Evolutionary conservation across 2,329 filamentous ascomycete species (phyloP), one percentile per base, ranked within the genome.

Genomic region (Juglanconis oblonga): DNA sequence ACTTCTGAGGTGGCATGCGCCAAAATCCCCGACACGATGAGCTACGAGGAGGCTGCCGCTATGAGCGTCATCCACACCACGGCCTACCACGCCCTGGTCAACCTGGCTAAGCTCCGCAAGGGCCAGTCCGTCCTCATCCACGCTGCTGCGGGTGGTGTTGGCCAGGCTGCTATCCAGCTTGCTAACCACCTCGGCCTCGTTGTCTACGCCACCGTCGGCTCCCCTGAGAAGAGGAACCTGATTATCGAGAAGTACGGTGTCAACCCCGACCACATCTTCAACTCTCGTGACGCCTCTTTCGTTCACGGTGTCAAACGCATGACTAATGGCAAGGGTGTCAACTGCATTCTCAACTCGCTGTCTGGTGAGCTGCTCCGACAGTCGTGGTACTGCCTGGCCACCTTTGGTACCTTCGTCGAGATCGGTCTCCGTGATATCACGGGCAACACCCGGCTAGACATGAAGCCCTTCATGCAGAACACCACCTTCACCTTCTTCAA

Each of bases 371-470:
- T 67, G 1, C 62, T 74, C 0, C 66, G 64, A 2, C 66, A 67
- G 2, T 69, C 57, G 2, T 65, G 64, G 64, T 50, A 59, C 50
- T 62, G 59, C 51, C 45, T 65, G 11, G 64, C 62, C 32, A 56
- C 57, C 17, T 62, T 62, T 10, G 64, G 64, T 6, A 60, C 48
- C 24, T 58, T 65, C 13, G 52, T 65, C 6, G 64, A 65, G 49
- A 59, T 65, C 14, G 64, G 64, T 6, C 61, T 62, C 9, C 62
- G 57, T 29, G 64, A 65, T 44, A 58, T 64, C 33, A 53, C 64
- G 3, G 68, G 70, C 51, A 72, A 75, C 47, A 68, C 65, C 14
- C 64, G 67, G 5, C 66, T 78, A 14, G 72, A 73, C n/a, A 76
- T 77, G 74, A 54, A 51, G 31, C 52, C 57, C 10, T 62, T 62